Evolutionary conservation across 768 basidiomycete species (phyloP), one percentile per base, ranked within the genome.

Genomic region (Fistulinella prunicolor): DNA sequence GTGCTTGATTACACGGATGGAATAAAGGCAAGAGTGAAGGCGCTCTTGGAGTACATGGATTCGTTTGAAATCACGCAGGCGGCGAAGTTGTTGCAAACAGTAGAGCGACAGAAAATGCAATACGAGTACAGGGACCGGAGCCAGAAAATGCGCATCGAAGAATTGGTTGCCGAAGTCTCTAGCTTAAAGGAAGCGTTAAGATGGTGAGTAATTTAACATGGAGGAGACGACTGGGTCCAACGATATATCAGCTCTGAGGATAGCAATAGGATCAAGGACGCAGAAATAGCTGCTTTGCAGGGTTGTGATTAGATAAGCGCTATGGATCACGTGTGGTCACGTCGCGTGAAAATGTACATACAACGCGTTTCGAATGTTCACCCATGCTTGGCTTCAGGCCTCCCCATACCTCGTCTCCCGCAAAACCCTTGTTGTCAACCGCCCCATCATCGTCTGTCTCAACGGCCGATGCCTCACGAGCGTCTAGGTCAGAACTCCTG

Each of bases 401-500:
- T 10, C 63, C 68, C 16, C 72, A 74, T 41, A 70, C 76, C 14
- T 80, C 80, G 23, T 73, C 79, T 32, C 76, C 76, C 17, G 61
- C 70, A 4, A 71, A 67, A 19, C 54, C 68, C 51, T n/a, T 51
- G 46, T 9, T 51, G 34, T 32, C 60, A 41, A 52, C 58, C n/a
- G 42, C 54, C 37, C 38, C 44, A 7, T 56, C 63, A 0, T n/a
- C n/a, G n/a, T n/a, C n/a, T n/a, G n/a, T n/a, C n/a, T n/a, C n/a
- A n/a, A n/a, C n/a, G n/a, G n/a, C n/a, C n/a, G 75, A 79, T 54
- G 56, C 70, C 14, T 76, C 78, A 38, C 68, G 71, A 34, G 58
- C 66, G 4, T 76, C 78, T 2, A 67, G 44, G 49, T 72, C 75
- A 4, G 83, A 84, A 61, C 67, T 85, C 55, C 73, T 54, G 61